These are phyloP conservation scores for Colletotrichum australisinense DNA, from an alignment of 2,329 filamentous ascomycete species.

Conservation along the genomic window DNA sequence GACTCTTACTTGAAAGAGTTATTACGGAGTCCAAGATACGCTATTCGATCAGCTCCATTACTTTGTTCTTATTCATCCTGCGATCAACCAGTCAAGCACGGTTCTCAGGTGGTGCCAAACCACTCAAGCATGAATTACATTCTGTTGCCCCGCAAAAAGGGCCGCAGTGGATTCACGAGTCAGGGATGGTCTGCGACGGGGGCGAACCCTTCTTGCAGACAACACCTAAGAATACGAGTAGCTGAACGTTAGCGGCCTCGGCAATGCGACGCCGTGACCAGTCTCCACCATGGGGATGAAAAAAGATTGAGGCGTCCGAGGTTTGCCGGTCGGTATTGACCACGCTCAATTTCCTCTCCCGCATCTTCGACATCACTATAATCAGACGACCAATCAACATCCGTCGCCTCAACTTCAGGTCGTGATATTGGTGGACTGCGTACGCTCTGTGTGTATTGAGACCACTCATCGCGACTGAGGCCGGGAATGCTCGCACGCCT, in stretches of 20 bases:
- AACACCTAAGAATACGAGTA: slow-evolving; percentile 11
- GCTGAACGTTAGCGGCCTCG: slow-evolving; percentile 14
- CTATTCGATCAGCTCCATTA: not conserved
- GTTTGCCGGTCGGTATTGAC: not conserved
- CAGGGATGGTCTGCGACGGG: slow-evolving; percentile 13
- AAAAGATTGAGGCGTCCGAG: not conserved
- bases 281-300: slow-evolving; percentile 5
- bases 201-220: slow-evolving; percentile 6
- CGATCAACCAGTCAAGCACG: not conserved
- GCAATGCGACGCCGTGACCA: slow-evolving; percentile 10
- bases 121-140: not conserved
- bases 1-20: not conserved
- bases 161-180: slow-evolving; percentile 4
- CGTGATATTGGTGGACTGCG: not conserved
- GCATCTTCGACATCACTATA: not conserved
- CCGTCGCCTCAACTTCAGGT: not conserved
- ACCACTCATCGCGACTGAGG: not conserved
- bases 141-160: not conserved
- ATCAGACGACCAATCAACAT: not conserved
- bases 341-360: not conserved
- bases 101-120: not conserved
- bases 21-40: not conserved
- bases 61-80: not conserved
- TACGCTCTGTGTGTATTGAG: not conserved
- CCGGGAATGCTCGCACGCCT: slow-evolving; percentile 3